Evolutionary conservation across 2,329 filamentous ascomycete species (phyloP).

Genomic region (Pseudogymnoascus sp.): DNA sequence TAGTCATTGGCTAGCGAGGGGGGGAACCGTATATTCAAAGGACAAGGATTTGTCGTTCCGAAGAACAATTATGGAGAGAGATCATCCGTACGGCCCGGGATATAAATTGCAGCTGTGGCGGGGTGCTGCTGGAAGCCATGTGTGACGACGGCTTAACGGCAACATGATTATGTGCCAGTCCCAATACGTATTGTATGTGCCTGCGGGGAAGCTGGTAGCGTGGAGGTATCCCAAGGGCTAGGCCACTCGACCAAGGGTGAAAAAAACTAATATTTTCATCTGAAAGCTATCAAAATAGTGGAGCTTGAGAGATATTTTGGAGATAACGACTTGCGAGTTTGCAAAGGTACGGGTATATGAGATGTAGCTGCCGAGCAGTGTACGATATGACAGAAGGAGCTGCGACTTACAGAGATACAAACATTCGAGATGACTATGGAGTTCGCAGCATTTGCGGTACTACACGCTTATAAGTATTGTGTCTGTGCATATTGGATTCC

Average conservation of each 20-base stretch:
- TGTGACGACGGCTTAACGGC: neutral
- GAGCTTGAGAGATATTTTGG: neutral
- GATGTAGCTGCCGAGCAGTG: neutral
- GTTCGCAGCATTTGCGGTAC: neutral
- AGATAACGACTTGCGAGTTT: neutral
- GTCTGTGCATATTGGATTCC: neutral
- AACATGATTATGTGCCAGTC: neutral
- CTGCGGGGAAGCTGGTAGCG: neutral
- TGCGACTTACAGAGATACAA: neutral
- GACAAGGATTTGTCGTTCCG: neutral
- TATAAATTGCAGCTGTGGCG: neutral
- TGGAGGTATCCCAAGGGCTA: neutral
- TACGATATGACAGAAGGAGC: neutral
- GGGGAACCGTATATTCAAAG: neutral
- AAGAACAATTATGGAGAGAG: neutral
- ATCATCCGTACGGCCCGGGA: conserved; percentile 1
- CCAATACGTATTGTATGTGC: neutral
- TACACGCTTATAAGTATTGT: neutral
- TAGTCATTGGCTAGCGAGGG: neutral
- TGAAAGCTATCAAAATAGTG: neutral
- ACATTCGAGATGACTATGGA: neutral
- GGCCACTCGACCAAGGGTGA: neutral
- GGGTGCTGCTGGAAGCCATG: neutral
- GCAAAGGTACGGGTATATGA: neutral
- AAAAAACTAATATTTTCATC: neutral